Evolutionary conservation across 2,329 filamentous ascomycete genomes (phyloP), one percentile per base, ranked within the genome.

Genomic region (Orbilia blumenaviensis): DNA sequence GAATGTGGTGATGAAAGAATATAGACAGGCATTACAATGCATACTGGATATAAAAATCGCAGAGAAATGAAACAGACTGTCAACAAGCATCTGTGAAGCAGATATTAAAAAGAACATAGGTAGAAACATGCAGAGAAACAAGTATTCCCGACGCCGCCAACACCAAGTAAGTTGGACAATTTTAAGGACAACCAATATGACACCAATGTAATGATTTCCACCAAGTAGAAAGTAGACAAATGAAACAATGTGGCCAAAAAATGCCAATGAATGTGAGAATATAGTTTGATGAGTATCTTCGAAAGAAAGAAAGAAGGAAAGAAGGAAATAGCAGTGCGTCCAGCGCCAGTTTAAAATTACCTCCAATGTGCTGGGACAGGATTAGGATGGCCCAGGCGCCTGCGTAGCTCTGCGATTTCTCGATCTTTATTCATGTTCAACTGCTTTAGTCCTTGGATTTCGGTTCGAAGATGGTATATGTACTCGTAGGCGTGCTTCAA

Each of bases 401-500:
- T 64, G 18, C 72, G 72, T 36, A 76, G 72, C 42, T 76, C 72
- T 44, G 72, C 46, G n/a, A 69, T 76, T 41, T 76, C 72, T 60
- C 72, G 48, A 38, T 76, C 72, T 48, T 76, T 76, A 25, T 21
- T 76, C 38, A 34, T 27, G 23, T 46, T 76, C 12, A 69, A 9
- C 14, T 76, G 72, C 50, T 66, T 69, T n/a, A 69, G 38, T n/a
- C 56, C 44, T 12, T 76, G 72, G 6, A 76, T 16, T 29, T 76
- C 72, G 16, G 58, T 66, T 8, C 64, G 64, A 25, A 80, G 77
- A 29, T 80, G 77, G 12, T 79, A 58, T 27, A 80, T 80, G 41
- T 80, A 80, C 38, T 80, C 79, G 25, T 77, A 80, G 2, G 80
- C 78, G 29, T 79, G 78, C 44, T 78, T 78, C 7, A 80, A 36